Evolutionary conservation across 2,329 filamentous ascomycete species (phyloP).

Genomic region (Cryphonectria radicalis): DNA sequence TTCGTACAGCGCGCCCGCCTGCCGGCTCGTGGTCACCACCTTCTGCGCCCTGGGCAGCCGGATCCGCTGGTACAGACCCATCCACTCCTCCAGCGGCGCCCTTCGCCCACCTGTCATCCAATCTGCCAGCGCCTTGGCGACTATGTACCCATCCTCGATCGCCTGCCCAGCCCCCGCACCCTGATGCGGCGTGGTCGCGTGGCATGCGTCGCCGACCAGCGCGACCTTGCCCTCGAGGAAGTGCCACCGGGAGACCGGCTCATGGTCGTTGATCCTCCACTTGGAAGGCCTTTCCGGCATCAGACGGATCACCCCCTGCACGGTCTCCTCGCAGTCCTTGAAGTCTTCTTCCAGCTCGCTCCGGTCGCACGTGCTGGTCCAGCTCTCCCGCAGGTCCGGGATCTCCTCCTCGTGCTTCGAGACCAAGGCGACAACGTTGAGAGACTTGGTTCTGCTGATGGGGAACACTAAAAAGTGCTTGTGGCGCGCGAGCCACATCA

Average conservation of each 20-base stretch:
- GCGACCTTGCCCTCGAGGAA: conserved; percentile 28
- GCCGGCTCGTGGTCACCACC: conserved; percentile 37
- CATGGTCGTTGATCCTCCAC: conserved; percentile 37
- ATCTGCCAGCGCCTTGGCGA: conserved; percentile 27
- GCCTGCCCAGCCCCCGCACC: conserved; percentile 31
- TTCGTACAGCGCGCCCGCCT: conserved; percentile 38
- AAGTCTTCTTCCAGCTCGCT: conserved; percentile 29
- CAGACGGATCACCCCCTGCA: conserved; percentile 28
- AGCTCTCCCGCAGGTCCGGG: conserved; percentile 27
- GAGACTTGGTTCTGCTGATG: conserved; percentile 25
- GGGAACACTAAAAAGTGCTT: conserved; percentile 29
- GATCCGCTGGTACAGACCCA: conserved; percentile 36
- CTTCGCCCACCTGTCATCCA: conserved; percentile 13
- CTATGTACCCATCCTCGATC: conserved; percentile 32
- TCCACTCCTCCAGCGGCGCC: conserved; percentile 29
- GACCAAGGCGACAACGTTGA: conserved; percentile 31
- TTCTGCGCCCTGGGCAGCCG: conserved; percentile 39
- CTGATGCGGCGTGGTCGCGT: conserved; percentile 30
- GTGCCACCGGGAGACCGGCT: conserved; percentile 32
- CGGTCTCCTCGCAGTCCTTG: conserved; percentile 29
- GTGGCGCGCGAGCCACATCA: conserved; percentile 25
- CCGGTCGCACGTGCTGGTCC: conserved; percentile 26
- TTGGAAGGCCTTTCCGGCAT: conserved; percentile 31
- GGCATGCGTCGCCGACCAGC: conserved; percentile 27
- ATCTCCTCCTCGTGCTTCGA: conserved; percentile 29